Percentiles rank a stretch among this genome's conserved stretches.
Conservation (phyloP, 768 basidiomycete genomes). For the Serendipita vermifera region DNA sequence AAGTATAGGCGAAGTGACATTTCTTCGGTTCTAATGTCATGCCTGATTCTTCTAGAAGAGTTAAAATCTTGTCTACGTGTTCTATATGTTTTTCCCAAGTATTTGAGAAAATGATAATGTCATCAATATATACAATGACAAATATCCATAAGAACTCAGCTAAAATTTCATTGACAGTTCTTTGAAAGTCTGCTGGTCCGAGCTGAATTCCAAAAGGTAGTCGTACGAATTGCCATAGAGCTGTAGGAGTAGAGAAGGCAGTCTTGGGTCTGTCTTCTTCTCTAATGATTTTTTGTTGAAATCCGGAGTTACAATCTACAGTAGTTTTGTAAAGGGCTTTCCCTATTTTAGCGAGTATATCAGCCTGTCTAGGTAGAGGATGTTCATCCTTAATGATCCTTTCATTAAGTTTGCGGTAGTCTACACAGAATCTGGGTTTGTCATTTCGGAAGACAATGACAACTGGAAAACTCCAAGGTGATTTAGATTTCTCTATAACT, state of each 20-base stretch:
- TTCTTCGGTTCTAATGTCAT: constrained; percentile 27
- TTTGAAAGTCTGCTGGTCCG: constrained; percentile 30
- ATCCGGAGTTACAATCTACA: constrained; percentile 28
- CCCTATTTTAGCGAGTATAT: constrained; percentile 22
- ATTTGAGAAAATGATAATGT: constrained; percentile 28
- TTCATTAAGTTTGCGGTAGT: constrained; percentile 24
- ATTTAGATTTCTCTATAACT: constrained; percentile 30
- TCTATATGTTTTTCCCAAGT: constrained; percentile 22
- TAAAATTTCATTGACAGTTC: constrained; percentile 29
- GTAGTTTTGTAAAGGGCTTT: constrained; percentile 25
- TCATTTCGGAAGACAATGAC: constrained; percentile 28
- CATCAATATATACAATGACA: constrained; percentile 31
- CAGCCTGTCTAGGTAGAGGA: constrained; percentile 20
- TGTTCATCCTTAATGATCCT: constrained; percentile 21
- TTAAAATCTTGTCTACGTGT: constrained; percentile 17
- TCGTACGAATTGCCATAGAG: constrained; percentile 29
- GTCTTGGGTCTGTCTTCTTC: constrained; percentile 24
- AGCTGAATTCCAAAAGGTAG: constrained; percentile 31
- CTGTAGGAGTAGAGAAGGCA: constrained; percentile 29
- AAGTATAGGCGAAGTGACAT: constrained; percentile 26
- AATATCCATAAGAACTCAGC: constrained; percentile 30
- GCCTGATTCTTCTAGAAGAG: constrained; percentile 22
- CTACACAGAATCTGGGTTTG: constrained; percentile 28
- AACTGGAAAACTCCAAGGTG: constrained; percentile 27
- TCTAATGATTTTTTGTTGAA: constrained; percentile 27